Base-by-base conservation (phyloP, 2,329 filamentous ascomycete species). In the Fusarium piperis region DNA sequence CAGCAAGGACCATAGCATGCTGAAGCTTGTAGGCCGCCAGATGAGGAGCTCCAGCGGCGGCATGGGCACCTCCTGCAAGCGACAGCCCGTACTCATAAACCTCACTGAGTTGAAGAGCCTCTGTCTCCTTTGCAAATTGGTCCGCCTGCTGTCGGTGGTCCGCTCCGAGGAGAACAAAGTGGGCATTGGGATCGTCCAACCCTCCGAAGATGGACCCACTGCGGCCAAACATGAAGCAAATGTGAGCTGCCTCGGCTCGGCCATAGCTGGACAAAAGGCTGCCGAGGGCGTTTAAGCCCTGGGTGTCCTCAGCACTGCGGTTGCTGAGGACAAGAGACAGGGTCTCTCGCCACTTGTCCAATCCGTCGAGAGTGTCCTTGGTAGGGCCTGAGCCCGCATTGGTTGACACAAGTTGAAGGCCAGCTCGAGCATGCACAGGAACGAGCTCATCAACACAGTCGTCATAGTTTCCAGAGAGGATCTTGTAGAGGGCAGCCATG, bases 401-500 rank as follows among this genome's bases (percentile, higher is more conserved):
- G n/a, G 91, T 94, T 70, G 92, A 95, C 72, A 99, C 88, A 83
- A 99, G 92, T 79, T 97, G 94, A 73, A 98, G 90, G 2, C 96
- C 96, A 66, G 95, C 95, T 44, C 97, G 90, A 18, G 96, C 96
- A 72, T 97, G 97, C 3, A 92, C 92, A 6, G 96, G 95, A 1
- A 99, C 96, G 62, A 99, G 90, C 80, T 98, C 95, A 79, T 99
- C 96, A 16, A 98, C 91, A 72, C 94, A 97, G 75, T 99, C 96
- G 72, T 98, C 95, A 64, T 92, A 90, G 78, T 98, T 99, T 0
- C 96, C 95, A 26, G 95, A 96, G 67, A 99, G 91, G 1, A 98
- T 91, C 78, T 97, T 94, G 80, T 99, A 99, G 4, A 99, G 83
- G 0, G 95, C 94, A 32, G 95, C 95, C 51, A 99, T 86, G 2